A percentile compares a stretch with the other conserved stretches of the same genome.
phyloP scores from a whole-genome alignment of 352 stramenopile genomes.

The Globisporangium alternatum region DNA sequence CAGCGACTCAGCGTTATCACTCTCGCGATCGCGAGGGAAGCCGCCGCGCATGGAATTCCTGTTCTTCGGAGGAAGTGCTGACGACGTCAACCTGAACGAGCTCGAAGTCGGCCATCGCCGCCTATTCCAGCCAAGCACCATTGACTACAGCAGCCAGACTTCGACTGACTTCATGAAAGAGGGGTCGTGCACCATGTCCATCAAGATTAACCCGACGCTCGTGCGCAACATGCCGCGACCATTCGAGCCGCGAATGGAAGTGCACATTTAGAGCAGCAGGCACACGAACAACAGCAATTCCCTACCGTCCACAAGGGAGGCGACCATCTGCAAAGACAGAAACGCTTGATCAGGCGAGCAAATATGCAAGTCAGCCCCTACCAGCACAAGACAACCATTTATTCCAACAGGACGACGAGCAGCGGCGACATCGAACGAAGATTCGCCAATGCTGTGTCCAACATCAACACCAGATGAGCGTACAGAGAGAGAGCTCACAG shows the following conservation, averaged over 20 bases:
- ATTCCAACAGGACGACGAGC: neutral
- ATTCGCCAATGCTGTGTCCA: neutral
- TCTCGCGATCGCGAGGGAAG: constrained; percentile 1
- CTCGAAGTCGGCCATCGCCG: constrained; percentile 28
- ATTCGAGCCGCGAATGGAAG: constrained; percentile 34
- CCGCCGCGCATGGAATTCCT: constrained; percentile 47
- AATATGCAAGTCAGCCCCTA: neutral
- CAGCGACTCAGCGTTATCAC: neutral
- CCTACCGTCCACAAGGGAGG: neutral
- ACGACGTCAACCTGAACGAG: constrained; percentile 31
- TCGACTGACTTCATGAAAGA: neutral
- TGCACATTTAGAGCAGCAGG: constrained; percentile 8
- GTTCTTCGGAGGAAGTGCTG: constrained; percentile 45
- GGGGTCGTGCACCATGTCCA: constrained; percentile 23
- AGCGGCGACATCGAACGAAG: constrained; percentile 9
- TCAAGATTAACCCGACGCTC: constrained; percentile 40
- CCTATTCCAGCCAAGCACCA: constrained; percentile 10
- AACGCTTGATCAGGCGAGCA: constrained; percentile 3
- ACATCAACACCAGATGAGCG: neutral
- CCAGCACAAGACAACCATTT: neutral
- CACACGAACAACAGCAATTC: neutral
- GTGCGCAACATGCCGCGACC: constrained; percentile 40
- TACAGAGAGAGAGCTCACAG: too few relatives aligned
- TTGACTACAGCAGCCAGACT: neutral
- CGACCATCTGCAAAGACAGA: constrained; percentile 4